phyloP scores from a whole-genome alignment of 345 rosid species.

The Viola odorata region DNA sequence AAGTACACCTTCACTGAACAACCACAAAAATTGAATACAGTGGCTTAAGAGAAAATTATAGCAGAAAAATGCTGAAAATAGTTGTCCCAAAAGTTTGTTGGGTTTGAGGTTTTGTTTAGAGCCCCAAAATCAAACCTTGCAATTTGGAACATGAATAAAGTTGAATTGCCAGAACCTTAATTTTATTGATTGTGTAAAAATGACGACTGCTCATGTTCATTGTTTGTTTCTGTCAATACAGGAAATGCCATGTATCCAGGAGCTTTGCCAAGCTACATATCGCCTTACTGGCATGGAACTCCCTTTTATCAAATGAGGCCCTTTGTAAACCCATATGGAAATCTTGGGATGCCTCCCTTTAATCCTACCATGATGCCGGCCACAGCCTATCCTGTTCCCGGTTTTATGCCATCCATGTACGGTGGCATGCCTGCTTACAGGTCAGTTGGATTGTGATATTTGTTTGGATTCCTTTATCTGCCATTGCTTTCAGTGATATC shows the following conservation, averaged over 20 bases:
- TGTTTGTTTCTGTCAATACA: constrained; percentile 13
- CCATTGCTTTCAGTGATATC: neutral
- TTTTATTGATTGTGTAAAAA: too few relatives aligned
- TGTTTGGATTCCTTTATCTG: neutral
- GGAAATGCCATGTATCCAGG: constrained; percentile 32
- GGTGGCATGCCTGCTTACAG: constrained; percentile 26
- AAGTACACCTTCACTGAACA: too few relatives aligned
- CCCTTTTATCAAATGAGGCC: constrained; percentile 22
- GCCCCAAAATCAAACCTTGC: too few relatives aligned
- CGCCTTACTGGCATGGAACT: constrained; percentile 33
- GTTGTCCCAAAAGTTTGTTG: too few relatives aligned
- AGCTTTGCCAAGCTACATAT: constrained; percentile 20
- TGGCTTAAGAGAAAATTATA: too few relatives aligned
- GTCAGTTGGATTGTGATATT: constrained; percentile 16
- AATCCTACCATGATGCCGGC: constrained; percentile 23
- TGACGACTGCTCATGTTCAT: neutral
- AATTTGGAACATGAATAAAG: too few relatives aligned
- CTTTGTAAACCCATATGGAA: constrained; percentile 24
- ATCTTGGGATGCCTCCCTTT: constrained; percentile 30
- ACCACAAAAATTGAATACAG: too few relatives aligned
- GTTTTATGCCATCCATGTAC: constrained; percentile 27
- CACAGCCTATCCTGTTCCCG: constrained; percentile 21
- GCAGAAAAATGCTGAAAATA: too few relatives aligned
- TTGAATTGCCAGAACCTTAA: too few relatives aligned
- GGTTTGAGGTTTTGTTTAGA: too few relatives aligned